A percentile compares a stretch with the other conserved stretches of the same genome.
Evolutionary conservation across 2,329 filamentous ascomycete species (phyloP).

Genomic region (Xylariaceae sp.): DNA sequence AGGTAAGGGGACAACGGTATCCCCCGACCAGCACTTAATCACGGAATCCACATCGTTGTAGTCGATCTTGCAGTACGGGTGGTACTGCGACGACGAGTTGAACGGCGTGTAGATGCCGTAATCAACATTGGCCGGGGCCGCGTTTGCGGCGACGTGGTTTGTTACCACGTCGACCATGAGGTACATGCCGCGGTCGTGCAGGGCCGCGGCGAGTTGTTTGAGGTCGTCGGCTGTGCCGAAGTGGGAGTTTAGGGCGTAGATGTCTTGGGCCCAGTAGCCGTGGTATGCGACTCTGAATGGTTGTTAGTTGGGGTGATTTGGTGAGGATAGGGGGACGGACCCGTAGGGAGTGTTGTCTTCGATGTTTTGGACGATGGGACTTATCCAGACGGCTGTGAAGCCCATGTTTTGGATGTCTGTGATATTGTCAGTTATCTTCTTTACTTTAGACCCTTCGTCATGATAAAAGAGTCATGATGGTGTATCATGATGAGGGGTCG

Average conservation of each 20-base stretch:
- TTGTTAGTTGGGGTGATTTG: not conserved
- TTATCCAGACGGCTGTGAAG: slow-evolving; percentile 42
- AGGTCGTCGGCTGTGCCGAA: slow-evolving; percentile 57
- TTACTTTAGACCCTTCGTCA: not conserved
- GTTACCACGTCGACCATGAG: slow-evolving; percentile 57
- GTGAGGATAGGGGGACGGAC: slow-evolving; percentile 16
- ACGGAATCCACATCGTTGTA: slow-evolving; percentile 42
- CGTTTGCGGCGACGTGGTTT: slow-evolving; percentile 51
- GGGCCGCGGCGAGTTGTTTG: slow-evolving; percentile 41
- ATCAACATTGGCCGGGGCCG: slow-evolving; percentile 44
- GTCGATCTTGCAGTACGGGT: slow-evolving; percentile 48
- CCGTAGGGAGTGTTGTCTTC: slow-evolving; percentile 38
- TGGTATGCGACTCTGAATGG: slow-evolving; percentile 37
- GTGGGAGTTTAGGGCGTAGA: slow-evolving; percentile 51
- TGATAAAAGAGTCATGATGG: not conserved
- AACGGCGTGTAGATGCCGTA: slow-evolving; percentile 53
- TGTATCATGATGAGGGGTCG: not conserved
- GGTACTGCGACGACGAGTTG: slow-evolving; percentile 48
- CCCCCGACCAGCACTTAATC: slow-evolving; percentile 47
- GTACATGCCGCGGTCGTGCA: slow-evolving; percentile 53
- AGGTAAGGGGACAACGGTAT: slow-evolving; percentile 41
- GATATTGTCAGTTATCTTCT: not conserved
- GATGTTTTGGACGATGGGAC: slow-evolving; percentile 40
- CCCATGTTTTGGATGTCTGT: slow-evolving; percentile 43
- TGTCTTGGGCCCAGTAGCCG: slow-evolving; percentile 49